Conservation (phyloP, 2,329 filamentous ascomycete genomes). For the Calonectria henricotiae region DNA sequence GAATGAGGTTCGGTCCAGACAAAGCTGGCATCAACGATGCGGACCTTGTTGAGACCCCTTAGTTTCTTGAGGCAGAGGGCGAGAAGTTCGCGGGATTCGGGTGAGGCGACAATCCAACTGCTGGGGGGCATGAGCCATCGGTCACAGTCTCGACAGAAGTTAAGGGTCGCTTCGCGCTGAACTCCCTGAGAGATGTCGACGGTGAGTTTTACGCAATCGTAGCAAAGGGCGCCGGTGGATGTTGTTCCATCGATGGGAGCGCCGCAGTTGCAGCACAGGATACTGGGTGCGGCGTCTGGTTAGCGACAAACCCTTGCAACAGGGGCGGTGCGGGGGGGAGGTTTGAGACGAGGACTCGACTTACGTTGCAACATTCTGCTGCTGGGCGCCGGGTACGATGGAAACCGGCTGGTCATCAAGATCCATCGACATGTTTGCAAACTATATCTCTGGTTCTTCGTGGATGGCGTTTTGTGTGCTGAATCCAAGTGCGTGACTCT, state of each 20-base stretch:
- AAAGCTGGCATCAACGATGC: slow-evolving; percentile 96
- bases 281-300: slow-evolving; percentile 59
- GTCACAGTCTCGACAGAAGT: slow-evolving; percentile 96
- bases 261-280: slow-evolving; percentile 98
- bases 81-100: slow-evolving; percentile 92
- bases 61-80: slow-evolving; percentile 93
- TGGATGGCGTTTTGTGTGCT: slow-evolving; percentile 40
- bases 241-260: slow-evolving; percentile 94
- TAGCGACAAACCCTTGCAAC: slow-evolving; percentile 23
- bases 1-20: slow-evolving; percentile 99
- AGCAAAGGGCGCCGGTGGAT: slow-evolving; percentile 89
- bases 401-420: slow-evolving; percentile 63
- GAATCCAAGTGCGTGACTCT: slow-evolving; percentile 48
- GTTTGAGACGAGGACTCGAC: slow-evolving; percentile 43
- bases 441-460: slow-evolving; percentile 39
- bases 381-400: slow-evolving; percentile 55
- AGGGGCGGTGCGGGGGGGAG: slow-evolving; percentile 40
- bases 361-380: slow-evolving; percentile 61
- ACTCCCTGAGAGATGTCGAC: slow-evolving; percentile 94
- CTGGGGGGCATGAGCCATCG: slow-evolving; percentile 90
- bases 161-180: slow-evolving; percentile 89
- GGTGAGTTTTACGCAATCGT: slow-evolving; percentile 95
- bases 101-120: slow-evolving; percentile 88
- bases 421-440: slow-evolving; percentile 62
- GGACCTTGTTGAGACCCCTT: slow-evolving; percentile 87